Conservation (phyloP, 2,329 filamentous ascomycete genomes). For the Xylaria hypoxylon region DNA sequence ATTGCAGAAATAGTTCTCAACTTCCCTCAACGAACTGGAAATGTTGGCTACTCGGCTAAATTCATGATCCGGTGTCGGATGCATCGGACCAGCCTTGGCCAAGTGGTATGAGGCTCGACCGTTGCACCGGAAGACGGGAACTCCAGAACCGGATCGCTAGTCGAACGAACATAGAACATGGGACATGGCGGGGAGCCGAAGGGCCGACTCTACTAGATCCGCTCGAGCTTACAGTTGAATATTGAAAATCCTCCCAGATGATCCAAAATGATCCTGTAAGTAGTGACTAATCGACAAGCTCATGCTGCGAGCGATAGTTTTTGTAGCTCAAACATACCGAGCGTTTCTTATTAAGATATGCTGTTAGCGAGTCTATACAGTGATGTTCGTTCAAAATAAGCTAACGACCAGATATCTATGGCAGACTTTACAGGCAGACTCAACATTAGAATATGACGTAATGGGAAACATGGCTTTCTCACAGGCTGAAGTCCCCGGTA, state of each 20-base stretch:
- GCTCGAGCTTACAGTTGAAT: slow-evolving; percentile 37
- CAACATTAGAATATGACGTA: slow-evolving; percentile 1
- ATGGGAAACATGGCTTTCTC: not conserved
- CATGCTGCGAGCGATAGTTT: slow-evolving; percentile 13
- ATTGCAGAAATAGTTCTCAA: slow-evolving; percentile 62
- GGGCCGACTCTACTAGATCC: slow-evolving; percentile 43
- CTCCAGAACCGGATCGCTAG: slow-evolving; percentile 36
- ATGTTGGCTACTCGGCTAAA: slow-evolving; percentile 59
- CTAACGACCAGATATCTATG: not conserved
- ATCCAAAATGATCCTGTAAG: slow-evolving; percentile 31
- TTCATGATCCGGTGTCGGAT: slow-evolving; percentile 51
- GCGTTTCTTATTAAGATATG: not conserved
- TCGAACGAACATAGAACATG: slow-evolving; percentile 39
- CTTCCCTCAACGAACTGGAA: slow-evolving; percentile 66
- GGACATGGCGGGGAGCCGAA: slow-evolving; percentile 38
- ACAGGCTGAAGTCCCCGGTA: not conserved
- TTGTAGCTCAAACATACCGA: not conserved
- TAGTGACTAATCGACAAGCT: slow-evolving; percentile 34
- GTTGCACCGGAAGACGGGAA: slow-evolving; percentile 40
- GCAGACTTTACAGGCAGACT: not conserved
- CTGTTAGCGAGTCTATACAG: slow-evolving; percentile 7
- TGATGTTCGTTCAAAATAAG: not conserved
- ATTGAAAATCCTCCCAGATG: slow-evolving; percentile 37
- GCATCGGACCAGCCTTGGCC: slow-evolving; percentile 52
- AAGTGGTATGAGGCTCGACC: slow-evolving; percentile 35